Percentiles rank a stretch among this genome's conserved stretches.
Evolutionary conservation across 1,284 basidiomycete species (phyloP).

Genomic region (Apiotrichum gracile): DNA sequence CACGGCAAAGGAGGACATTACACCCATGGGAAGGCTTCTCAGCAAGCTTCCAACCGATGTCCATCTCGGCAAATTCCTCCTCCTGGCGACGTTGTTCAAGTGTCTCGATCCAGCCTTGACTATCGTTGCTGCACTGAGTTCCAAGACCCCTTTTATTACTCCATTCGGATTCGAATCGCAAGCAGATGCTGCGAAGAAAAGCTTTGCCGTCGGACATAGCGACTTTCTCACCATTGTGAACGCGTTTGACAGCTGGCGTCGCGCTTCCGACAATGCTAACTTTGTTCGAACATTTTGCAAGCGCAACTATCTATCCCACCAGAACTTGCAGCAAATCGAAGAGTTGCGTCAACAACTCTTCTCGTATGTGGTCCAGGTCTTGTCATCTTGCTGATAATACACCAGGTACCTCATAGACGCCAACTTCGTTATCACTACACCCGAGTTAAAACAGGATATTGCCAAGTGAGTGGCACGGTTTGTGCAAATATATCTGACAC

Average conservation of each 20-base stretch:
- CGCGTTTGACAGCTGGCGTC: constrained; percentile 82
- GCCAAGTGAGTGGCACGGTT: constrained; percentile 52
- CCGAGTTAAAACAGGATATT: constrained; percentile 63
- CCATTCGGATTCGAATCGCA: constrained; percentile 84
- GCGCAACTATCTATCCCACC: constrained; percentile 77
- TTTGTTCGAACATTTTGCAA: constrained; percentile 72
- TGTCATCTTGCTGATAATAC: background rate
- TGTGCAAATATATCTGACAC: background rate
- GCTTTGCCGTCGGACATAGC: constrained; percentile 81
- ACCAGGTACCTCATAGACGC: constrained; percentile 68
- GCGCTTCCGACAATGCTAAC: constrained; percentile 60
- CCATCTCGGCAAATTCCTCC: constrained; percentile 86
- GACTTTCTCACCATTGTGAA: constrained; percentile 93
- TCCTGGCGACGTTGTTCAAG: constrained; percentile 77
- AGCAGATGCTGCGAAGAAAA: constrained; percentile 75
- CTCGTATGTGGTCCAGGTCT: constrained; percentile 56
- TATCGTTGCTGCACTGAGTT: constrained; percentile 86
- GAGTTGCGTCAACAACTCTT: constrained; percentile 93
- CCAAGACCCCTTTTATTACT: constrained; percentile 86
- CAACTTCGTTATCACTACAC: constrained; percentile 69
- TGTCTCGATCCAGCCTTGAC: constrained; percentile 94
- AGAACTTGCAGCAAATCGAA: constrained; percentile 94
- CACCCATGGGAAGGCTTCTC: constrained; percentile 84
- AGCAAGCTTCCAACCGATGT: constrained; percentile 92
- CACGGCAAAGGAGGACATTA: constrained; percentile 83